phyloP scores from a whole-genome alignment of 441 rosid species.

The Pelargonium australe region DNA sequence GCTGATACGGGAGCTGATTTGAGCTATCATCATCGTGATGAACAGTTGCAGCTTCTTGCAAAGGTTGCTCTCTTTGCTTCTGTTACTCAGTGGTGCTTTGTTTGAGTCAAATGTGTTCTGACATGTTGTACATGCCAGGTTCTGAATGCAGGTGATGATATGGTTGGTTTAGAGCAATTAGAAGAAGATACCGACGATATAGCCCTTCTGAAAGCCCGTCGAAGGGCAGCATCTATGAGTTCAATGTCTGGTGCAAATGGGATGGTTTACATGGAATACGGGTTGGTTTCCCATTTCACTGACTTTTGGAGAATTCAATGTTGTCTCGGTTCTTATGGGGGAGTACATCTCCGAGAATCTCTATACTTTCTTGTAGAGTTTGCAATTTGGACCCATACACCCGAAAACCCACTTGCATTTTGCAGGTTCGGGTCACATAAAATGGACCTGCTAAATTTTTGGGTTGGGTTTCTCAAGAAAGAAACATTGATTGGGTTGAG shows the following conservation, averaged over 20 bases:
- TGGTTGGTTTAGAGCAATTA: slow-evolving; percentile 74
- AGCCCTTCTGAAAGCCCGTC: slow-evolving; percentile 68
- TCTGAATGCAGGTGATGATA: slow-evolving; percentile 75
- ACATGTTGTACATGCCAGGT: slow-evolving; percentile 38
- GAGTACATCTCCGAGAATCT: neutral
- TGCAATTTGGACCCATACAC: no score
- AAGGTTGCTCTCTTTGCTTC: slow-evolving; percentile 37
- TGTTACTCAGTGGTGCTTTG: neutral
- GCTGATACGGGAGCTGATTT: slow-evolving; percentile 69
- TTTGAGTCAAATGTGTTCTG: slow-evolving; percentile 10
- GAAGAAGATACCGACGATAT: slow-evolving; percentile 92
- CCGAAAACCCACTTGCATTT: no score
- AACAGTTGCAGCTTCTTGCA: slow-evolving; percentile 63
- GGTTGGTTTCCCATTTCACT: slow-evolving; percentile 28
- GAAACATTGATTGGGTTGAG: no score
- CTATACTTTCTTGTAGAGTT: no score
- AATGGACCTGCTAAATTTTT: no score
- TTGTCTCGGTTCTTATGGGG: neutral
- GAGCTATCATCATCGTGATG: slow-evolving; percentile 61
- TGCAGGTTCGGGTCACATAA: no score
- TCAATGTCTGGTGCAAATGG: slow-evolving; percentile 85
- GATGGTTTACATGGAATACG: slow-evolving; percentile 88
- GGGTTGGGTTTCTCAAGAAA: no score
- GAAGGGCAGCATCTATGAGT: slow-evolving; percentile 64
- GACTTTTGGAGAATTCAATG: no score